Percentiles rank a stretch among this genome's conserved stretches.
Evolutionary conservation across 163 green algal species (phyloP).

Genomic region (Scenedesmus sp.): DNA sequence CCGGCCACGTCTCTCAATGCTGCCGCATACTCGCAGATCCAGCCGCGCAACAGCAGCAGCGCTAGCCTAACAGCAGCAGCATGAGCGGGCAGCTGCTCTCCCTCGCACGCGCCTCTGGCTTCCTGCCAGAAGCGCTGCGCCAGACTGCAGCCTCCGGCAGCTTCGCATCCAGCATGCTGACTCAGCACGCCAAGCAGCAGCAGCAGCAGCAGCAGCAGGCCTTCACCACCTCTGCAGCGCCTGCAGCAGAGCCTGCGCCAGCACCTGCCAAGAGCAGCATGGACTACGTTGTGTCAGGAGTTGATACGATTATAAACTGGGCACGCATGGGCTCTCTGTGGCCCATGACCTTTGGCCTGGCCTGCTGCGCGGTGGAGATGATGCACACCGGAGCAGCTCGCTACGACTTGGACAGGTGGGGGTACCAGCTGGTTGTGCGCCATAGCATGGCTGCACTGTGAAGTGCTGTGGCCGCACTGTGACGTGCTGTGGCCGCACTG

Average conservation of each 20-base stretch:
- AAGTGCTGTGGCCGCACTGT: too few relatives aligned
- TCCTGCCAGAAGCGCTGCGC: conserved; percentile 24
- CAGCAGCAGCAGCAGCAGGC: conserved; percentile 14
- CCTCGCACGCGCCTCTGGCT: background rate
- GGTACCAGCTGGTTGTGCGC: background rate
- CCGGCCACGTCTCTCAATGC: background rate
- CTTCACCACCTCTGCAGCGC: conserved; percentile 26
- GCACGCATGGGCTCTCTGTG: conserved; percentile 91
- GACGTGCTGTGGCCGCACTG: too few relatives aligned
- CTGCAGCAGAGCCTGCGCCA: conserved; percentile 38
- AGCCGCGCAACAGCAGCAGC: background rate
- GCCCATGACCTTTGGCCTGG: conserved; percentile 98
- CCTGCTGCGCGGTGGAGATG: conserved; percentile 97
- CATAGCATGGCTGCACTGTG: background rate
- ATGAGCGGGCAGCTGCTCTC: conserved; percentile 20
- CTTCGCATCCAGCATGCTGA: background rate
- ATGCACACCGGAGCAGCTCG: conserved; percentile 92
- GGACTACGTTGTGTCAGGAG: conserved; percentile 86
- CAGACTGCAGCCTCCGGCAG: conserved; percentile 19
- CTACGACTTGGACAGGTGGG: conserved; percentile 58
- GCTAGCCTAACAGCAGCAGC: background rate
- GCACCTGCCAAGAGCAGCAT: conserved; percentile 36
- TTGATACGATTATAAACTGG: conserved; percentile 97
- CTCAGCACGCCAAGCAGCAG: conserved; percentile 16
- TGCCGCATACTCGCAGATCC: background rate